A percentile compares a stretch with the other conserved stretches of the same genome.
These are phyloP conservation scores for Ceratobasidium sp. DNA, from an alignment of 1,284 basidiomycete species.

Conservation along the genomic window DNA sequence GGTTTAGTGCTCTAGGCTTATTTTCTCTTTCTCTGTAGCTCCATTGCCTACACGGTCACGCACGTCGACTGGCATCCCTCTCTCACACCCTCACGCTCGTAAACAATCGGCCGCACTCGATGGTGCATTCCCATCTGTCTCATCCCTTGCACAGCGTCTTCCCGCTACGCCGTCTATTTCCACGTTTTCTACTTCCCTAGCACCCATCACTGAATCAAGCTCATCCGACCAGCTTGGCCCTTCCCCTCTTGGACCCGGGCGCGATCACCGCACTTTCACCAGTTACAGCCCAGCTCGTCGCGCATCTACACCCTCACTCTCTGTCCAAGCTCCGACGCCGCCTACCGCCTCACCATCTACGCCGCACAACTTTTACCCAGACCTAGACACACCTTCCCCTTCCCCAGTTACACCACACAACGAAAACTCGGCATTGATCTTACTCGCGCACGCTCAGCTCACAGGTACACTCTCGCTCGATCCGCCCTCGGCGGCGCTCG, in stretches of 20 bases:
- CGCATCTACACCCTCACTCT: slow-evolving; percentile 48
- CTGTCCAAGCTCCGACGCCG: slow-evolving; percentile 48
- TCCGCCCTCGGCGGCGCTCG: slow-evolving; percentile 52
- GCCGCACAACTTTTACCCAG: slow-evolving; percentile 52
- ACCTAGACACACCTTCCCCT: slow-evolving; percentile 42
- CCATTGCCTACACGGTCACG: slow-evolving; percentile 61
- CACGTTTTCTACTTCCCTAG: slow-evolving; percentile 55
- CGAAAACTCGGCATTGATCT: slow-evolving; percentile 66
- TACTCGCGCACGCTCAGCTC: slow-evolving; percentile 88
- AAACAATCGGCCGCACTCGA: slow-evolving; percentile 72
- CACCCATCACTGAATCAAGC: slow-evolving; percentile 51
- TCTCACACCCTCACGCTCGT: slow-evolving; percentile 78
- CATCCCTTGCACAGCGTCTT: slow-evolving; percentile 50
- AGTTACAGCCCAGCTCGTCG: slow-evolving; percentile 57
- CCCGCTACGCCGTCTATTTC: slow-evolving; percentile 49
- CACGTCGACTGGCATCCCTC: slow-evolving; percentile 61
- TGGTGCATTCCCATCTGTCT: slow-evolving; percentile 60
- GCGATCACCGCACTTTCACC: slow-evolving; percentile 51
- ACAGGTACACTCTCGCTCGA: slow-evolving; percentile 70
- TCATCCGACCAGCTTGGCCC: slow-evolving; percentile 25
- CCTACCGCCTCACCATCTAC: slow-evolving; percentile 56
- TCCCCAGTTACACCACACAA: slow-evolving; percentile 8
- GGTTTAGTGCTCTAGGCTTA: not conserved
- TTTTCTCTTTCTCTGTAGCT: slow-evolving; percentile 48
- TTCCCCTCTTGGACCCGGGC: slow-evolving; percentile 35